These are phyloP conservation scores for Vitis hybrid DNA, from an alignment of 177 flowering plant genomes.

Conservation along the genomic window DNA sequence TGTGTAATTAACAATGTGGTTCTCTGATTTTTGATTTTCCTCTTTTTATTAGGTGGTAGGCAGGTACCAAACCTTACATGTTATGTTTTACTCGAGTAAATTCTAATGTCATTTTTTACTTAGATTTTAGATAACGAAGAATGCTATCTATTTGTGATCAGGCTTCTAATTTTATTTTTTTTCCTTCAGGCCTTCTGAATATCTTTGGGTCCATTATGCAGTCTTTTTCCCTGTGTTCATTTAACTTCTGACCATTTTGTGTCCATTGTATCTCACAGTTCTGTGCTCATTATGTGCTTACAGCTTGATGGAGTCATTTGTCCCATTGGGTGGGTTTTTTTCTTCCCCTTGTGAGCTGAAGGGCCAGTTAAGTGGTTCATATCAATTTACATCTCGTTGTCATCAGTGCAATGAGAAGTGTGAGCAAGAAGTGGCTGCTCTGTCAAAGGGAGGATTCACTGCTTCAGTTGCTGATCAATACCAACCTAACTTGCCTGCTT, in stretches of 20 bases:
- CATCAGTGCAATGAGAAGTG: conserved; percentile 41
- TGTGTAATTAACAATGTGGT: neutral
- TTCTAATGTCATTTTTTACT: neutral
- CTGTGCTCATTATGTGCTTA: conserved; percentile 16
- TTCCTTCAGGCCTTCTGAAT: neutral
- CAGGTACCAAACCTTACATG: neutral
- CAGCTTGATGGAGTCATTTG: conserved; percentile 80
- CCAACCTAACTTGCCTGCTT: conserved; percentile 43
- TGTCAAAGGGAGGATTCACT: conserved; percentile 26
- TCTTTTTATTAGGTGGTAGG: neutral
- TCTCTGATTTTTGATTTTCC: neutral
- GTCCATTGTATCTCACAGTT: conserved; percentile 17
- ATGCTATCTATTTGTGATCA: neutral
- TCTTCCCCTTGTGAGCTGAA: conserved; percentile 41
- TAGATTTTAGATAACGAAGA: neutral
- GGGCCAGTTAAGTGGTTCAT: conserved; percentile 21
- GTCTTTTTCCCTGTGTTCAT: neutral
- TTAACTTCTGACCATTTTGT: conserved; percentile 13
- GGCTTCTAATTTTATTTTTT: neutral
- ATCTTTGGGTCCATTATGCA: neutral
- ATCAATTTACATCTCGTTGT: conserved; percentile 27
- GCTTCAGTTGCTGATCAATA: conserved; percentile 35
- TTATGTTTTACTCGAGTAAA: neutral
- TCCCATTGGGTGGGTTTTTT: conserved; percentile 76
- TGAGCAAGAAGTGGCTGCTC: conserved; percentile 36